Conservation (phyloP, 441 rosid species). For the Pelargonium citronellum region DNA sequence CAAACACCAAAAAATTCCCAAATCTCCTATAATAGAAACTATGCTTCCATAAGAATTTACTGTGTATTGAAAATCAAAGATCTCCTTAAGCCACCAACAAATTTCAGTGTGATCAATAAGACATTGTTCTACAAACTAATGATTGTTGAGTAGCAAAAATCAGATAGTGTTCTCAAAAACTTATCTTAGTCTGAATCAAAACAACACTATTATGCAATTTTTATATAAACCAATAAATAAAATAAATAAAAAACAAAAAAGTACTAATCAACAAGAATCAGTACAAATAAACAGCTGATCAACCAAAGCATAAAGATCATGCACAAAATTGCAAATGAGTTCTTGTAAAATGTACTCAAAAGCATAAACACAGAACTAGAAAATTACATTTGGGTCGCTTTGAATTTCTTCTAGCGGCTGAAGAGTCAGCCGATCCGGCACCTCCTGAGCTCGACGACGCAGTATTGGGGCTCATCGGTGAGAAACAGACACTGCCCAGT, state of each 20-base stretch:
- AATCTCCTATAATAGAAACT: not conserved
- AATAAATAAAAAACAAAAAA: not conserved
- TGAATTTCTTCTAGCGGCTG: conserved; percentile 10
- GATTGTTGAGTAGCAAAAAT: too few species aligned
- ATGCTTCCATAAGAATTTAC: not conserved
- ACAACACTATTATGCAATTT: not conserved
- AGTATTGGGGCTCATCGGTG: not conserved
- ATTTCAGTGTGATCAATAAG: too few species aligned
- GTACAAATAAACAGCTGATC: not conserved
- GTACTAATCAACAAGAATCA: not conserved
- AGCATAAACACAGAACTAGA: not conserved
- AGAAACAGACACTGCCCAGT: too few species aligned
- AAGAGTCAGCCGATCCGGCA: conserved; percentile 6
- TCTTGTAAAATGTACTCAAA: not conserved
- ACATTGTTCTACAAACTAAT: too few species aligned
- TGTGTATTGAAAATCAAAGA: too few species aligned
- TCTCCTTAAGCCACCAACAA: too few species aligned
- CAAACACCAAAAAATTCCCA: not conserved
- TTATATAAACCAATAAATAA: not conserved
- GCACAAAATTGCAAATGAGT: not conserved
- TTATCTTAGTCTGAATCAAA: not conserved
- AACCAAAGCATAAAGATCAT: not conserved
- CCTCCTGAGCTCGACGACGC: conserved; percentile 6
- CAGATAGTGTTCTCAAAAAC: too few species aligned
- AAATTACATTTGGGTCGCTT: conserved; percentile 9